Evolutionary conservation across 345 rosid genomes (phyloP).

Genomic region (Euclidium syriacum): DNA sequence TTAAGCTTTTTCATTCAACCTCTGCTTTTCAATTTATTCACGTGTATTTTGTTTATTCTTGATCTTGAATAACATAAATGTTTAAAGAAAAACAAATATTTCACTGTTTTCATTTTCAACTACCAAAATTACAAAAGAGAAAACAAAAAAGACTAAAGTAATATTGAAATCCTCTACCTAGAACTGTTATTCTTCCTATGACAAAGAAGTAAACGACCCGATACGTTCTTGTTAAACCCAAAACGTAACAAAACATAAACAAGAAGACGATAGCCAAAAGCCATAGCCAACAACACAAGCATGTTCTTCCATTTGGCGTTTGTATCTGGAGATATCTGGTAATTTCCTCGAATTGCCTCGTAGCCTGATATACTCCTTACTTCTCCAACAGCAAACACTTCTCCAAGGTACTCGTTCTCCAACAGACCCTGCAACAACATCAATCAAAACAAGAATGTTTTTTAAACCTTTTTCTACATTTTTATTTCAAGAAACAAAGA

Average conservation of each 20-base stretch:
- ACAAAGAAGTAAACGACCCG: conserved; percentile 12
- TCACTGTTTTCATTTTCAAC: background rate
- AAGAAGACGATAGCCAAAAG: conserved; percentile 61
- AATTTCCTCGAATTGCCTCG: conserved; percentile 64
- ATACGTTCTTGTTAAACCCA: conserved; percentile 6
- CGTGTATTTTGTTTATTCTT: no score
- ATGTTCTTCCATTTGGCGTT: conserved; percentile 88
- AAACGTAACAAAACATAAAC: conserved; percentile 58
- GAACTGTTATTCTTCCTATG: conserved; percentile 12
- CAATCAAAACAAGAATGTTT: background rate
- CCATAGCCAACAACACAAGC: conserved; percentile 74
- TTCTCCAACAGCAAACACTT: conserved; percentile 83
- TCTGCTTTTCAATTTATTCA: no score
- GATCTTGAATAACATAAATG: no score
- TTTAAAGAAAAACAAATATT: no score
- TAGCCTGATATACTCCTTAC: conserved; percentile 85
- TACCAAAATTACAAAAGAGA: conserved; percentile 11
- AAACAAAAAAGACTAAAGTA: background rate
- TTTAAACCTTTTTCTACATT: background rate
- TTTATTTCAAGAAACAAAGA: background rate
- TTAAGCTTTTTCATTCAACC: no score
- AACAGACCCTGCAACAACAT: conserved; percentile 66
- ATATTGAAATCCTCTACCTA: conserved; percentile 9
- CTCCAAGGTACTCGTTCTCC: conserved; percentile 89
- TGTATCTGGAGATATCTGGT: conserved; percentile 66